Conservation (phyloP, 2,329 filamentous ascomycete genomes). For the Phoma sp. region DNA sequence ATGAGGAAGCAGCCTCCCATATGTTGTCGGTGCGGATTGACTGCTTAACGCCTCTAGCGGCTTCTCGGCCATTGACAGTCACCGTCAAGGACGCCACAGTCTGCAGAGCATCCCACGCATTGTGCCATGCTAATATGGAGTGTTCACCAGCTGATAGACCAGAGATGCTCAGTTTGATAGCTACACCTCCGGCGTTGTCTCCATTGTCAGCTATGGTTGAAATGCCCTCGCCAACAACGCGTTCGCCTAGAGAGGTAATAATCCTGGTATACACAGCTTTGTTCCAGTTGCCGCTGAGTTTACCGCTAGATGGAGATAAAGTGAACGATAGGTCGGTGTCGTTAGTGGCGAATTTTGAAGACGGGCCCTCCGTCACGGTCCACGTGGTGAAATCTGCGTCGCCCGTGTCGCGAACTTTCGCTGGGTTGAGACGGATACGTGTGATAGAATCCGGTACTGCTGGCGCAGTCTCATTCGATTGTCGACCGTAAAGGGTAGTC, state of each 20-base stretch:
- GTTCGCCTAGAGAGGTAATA: slow-evolving; percentile 36
- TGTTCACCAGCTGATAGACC: slow-evolving; percentile 38
- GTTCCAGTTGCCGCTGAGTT: slow-evolving; percentile 32
- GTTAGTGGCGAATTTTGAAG: slow-evolving; percentile 5
- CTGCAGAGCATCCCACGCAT: slow-evolving; percentile 38
- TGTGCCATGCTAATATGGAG: slow-evolving; percentile 39
- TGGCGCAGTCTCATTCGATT: slow-evolving; percentile 1
- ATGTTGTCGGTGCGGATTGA: slow-evolving; percentile 40
- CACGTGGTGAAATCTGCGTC: slow-evolving; percentile 21
- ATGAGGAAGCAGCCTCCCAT: slow-evolving; percentile 40
- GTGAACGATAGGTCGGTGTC: slow-evolving; percentile 8
- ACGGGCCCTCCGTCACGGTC: slow-evolving; percentile 18
- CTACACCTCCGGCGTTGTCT: slow-evolving; percentile 13
- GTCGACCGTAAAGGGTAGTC: neutral
- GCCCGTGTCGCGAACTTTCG: slow-evolving; percentile 14
- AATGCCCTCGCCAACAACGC: slow-evolving; percentile 37
- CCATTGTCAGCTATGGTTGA: slow-evolving; percentile 31
- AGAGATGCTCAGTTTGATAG: slow-evolving; percentile 34
- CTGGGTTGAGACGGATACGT: slow-evolving; percentile 23
- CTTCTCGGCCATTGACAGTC: slow-evolving; percentile 30
- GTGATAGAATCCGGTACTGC: neutral
- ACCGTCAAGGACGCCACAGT: slow-evolving; percentile 29
- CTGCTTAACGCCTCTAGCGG: slow-evolving; percentile 20
- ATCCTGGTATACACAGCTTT: slow-evolving; percentile 34
- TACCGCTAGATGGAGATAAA: slow-evolving; percentile 22